A percentile compares a stretch with the other conserved stretches of the same genome.
Evolutionary conservation across 225 moss, liverwort and hornwort species (phyloP).

Genomic region (Polytrichum formosum): DNA sequence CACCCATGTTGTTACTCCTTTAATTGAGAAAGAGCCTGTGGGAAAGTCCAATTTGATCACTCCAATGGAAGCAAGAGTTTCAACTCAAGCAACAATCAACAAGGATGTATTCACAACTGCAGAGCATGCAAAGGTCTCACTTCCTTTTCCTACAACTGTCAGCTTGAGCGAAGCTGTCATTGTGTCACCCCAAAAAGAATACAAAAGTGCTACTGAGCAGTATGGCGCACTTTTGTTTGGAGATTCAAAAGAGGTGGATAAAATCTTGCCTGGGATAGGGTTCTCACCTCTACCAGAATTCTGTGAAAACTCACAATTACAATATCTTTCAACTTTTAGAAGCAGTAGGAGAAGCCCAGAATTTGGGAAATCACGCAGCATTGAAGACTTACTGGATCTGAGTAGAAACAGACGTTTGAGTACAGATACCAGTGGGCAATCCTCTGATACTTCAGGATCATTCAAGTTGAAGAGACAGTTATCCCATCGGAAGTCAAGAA

Average conservation of each 20-base stretch:
- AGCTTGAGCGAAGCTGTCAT: neutral
- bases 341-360: conserved; percentile 21
- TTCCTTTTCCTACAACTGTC: conserved; percentile 8
- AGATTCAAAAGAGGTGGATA: conserved; percentile 35
- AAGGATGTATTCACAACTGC: conserved; percentile 26
- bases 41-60: conserved; percentile 2
- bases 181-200: conserved; percentile 5
- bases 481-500: conserved; percentile 50
- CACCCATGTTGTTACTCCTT: conserved; percentile 10
- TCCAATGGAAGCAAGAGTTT: conserved; percentile 11
- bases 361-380: conserved; percentile 21
- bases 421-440: conserved; percentile 17
- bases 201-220: conserved; percentile 28
- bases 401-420: conserved; percentile 29
- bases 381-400: conserved; percentile 25
- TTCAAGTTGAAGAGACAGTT: conserved; percentile 36
- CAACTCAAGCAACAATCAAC: conserved; percentile 11
- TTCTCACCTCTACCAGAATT: conserved; percentile 33
- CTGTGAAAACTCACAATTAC: conserved; percentile 15
- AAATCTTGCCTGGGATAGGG: conserved; percentile 44
- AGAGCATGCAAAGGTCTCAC: conserved; percentile 26
- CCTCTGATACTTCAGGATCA: conserved; percentile 28
- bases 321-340: conserved; percentile 8
- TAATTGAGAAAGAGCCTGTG: conserved; percentile 12
- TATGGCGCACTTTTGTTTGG: conserved; percentile 42